Base-by-base conservation (phyloP, 2,329 filamentous ascomycete genomes). In the Phyllosticta citribraziliensis region DNA sequence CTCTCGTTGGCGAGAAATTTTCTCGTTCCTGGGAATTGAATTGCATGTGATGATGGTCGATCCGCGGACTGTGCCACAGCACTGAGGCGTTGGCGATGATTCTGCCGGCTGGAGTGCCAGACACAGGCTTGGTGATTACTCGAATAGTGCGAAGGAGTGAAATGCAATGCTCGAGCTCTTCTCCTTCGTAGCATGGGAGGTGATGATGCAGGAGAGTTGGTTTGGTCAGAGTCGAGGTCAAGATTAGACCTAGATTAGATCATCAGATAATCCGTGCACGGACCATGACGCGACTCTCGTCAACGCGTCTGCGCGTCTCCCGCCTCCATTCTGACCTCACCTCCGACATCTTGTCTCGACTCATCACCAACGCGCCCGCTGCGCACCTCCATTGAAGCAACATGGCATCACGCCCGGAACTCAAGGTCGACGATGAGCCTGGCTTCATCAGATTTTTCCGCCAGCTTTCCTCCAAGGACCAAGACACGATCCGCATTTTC, bases 401-500 rank as follows among this genome's bases (percentile, higher is more conserved):
- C 20, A 84, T 84, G 81, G 77, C 76, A 58, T 82, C 80, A 47
- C 73, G 82, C 64, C 82, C 82, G 12, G 82, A 84, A 67, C 75
- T 84, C 64, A 83, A 82, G 70, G 90, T 97, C 72, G 95, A 99
- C 70, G 94, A 99, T 72, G 94, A 99, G 79, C 86, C 88, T 70
- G 91, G 93, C 67, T 99, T 99, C 80, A 97, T 97, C 77, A 90
- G 88, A 67, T 96, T 91, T 78, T 99, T 95, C 80, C 93, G 93
- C 68, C 88, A 86, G n/a, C 82, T 99, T 2, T 85, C 91, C 5
- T 69, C 79, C 14, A 84, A 85, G 58, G 84, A 85, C 67, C 82
- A 85, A 50, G 88, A 89, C 60, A 92, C 90, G 0, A 82, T 99
- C 59, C 87, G 94, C 59, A 88, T 99, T 63, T 97, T 97, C 71